phyloP scores from a whole-genome alignment of 164 flowering plant species.

The Litsea cubeba region DNA sequence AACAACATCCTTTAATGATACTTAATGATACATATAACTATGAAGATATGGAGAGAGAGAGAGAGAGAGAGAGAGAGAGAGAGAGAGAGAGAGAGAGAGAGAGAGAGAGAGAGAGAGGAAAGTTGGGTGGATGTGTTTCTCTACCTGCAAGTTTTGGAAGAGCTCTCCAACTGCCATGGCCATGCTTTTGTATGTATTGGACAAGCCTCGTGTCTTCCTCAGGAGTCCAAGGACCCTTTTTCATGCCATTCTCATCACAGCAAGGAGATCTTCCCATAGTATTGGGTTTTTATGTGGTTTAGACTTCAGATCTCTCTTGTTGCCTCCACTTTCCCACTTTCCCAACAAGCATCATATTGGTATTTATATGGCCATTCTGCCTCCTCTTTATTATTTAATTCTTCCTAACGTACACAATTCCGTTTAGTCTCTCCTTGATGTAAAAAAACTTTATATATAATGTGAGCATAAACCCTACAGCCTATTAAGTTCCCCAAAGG shows the following conservation, averaged over 20 bases:
- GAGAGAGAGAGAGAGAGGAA: too few relatives aligned
- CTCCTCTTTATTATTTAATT: too few relatives aligned
- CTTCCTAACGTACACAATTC: too few relatives aligned
- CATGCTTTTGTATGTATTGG: constrained; percentile 13
- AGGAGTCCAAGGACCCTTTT: constrained; percentile 21
- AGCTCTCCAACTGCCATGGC: constrained; percentile 21
- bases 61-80: not conserved
- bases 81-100: not conserved
- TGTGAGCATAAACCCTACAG: too few relatives aligned
- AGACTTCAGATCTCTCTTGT: too few relatives aligned
- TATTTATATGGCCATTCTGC: too few relatives aligned
- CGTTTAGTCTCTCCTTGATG: too few relatives aligned
- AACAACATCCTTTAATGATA: not conserved
- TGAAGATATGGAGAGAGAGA: not conserved
- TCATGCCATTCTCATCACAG: constrained; percentile 16
- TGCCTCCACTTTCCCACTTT: too few relatives aligned
- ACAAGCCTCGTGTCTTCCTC: constrained; percentile 21
- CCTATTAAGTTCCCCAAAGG: too few relatives aligned
- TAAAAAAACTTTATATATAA: too few relatives aligned
- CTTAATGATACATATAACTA: not conserved
- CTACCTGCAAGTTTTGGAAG: constrained; percentile 22
- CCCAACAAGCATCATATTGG: too few relatives aligned
- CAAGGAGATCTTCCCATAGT: constrained; percentile 19
- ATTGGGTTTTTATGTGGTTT: too few relatives aligned
- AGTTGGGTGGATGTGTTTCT: not conserved